Evolutionary conservation across 192 early-diverging fungal species (phyloP).

Genomic region (Pecoramyces ruminantium): DNA sequence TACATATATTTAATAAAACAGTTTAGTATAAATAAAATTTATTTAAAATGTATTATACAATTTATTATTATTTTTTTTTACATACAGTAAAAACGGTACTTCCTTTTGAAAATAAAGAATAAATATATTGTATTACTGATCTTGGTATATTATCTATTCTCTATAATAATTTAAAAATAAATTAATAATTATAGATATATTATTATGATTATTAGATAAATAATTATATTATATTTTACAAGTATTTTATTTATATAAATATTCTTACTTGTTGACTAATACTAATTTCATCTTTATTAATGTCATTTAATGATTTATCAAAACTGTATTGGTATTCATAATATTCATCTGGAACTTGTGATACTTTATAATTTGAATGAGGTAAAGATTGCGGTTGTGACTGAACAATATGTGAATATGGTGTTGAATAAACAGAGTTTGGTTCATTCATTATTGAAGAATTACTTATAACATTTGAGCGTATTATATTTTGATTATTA

Average conservation of each 20-base stretch:
- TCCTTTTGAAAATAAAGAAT: background rate
- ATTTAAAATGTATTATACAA: too few relatives aligned
- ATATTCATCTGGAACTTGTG: background rate
- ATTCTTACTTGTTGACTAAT: background rate
- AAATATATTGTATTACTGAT: background rate
- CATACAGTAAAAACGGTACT: background rate
- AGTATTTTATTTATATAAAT: background rate
- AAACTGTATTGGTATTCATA: background rate
- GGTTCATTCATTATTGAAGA: background rate
- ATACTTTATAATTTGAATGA: background rate
- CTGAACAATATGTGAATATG: background rate
- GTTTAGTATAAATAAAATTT: too few relatives aligned
- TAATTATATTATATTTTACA: too few relatives aligned
- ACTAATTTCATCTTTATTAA: background rate
- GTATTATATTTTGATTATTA: background rate
- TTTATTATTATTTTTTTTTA: too few relatives aligned
- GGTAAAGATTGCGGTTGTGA: background rate
- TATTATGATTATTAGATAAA: too few relatives aligned
- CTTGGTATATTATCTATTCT: background rate
- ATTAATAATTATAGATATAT: too few relatives aligned
- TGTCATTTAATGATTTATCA: background rate
- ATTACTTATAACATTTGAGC: background rate
- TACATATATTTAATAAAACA: background rate
- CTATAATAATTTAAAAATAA: background rate
- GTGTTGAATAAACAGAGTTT: background rate